Percentiles rank a stretch among this genome's conserved stretches.
Evolutionary conservation across 2,329 filamentous ascomycete species (phyloP).

Genomic region (Coniochaeta sp.): DNA sequence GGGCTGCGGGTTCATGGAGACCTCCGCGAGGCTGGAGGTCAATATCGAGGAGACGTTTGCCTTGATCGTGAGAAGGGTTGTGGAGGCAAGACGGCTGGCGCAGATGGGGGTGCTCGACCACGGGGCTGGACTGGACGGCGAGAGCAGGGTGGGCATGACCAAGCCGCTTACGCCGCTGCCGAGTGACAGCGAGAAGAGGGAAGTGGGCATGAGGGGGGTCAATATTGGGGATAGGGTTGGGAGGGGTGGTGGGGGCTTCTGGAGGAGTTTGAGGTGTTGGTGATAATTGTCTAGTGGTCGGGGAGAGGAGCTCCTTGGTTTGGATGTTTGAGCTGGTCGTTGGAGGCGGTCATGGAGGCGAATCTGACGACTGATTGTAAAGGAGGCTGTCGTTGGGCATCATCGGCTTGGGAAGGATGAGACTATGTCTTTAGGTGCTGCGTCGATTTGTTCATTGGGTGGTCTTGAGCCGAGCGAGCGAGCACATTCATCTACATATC

Average conservation of each 20-base stretch:
- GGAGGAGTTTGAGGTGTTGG: conserved; percentile 51
- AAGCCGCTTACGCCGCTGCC: conserved; percentile 50
- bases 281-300: conserved; percentile 17
- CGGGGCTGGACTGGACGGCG: conserved; percentile 22
- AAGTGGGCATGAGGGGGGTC: conserved; percentile 34
- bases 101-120: conserved; percentile 34
- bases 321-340: neutral
- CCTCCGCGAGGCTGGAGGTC: conserved; percentile 73
- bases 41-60: conserved; percentile 89
- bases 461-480: neutral
- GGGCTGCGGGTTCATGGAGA: conserved; percentile 85
- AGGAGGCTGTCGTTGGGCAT: too few relatives aligned
- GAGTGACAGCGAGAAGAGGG: conserved; percentile 26
- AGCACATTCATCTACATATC: neutral
- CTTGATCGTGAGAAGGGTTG: conserved; percentile 54
- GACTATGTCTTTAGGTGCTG: too few relatives aligned
- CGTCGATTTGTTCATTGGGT: neutral
- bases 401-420: neutral
- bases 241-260: conserved; percentile 38
- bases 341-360: too few relatives aligned
- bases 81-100: conserved; percentile 46
- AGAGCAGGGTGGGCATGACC: conserved; percentile 46
- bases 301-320: neutral
- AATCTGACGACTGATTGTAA: neutral
- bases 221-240: conserved; percentile 35